Base-by-base conservation (phyloP, 78 protist genomes). In the Cyanophora paradoxa region DNA sequence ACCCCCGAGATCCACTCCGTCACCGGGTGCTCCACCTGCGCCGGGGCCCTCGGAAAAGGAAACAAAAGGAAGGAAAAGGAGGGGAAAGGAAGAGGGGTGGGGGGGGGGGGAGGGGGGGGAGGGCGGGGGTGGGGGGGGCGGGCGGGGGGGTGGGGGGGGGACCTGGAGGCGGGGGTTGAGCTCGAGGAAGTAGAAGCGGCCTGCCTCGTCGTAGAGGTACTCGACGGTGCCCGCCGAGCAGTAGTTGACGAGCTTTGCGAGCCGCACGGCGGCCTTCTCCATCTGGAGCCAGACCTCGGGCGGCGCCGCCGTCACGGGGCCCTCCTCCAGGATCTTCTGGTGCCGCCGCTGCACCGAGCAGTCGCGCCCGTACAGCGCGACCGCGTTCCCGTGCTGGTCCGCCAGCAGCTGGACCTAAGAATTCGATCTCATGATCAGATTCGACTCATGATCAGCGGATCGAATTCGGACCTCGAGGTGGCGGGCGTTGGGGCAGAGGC, bases 211-310 rank as follows among this genome's bases (percentile, higher is more conserved):
- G 78, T 78, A 92, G 34, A 93, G 82, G 73, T 85, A 93, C 83
- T 93, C 97, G 46, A 93, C 95, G 20, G 97, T 93, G 20, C 99
- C 99, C 7, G 96, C 98, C 37, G 95, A 90, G 30, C 39, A 80
- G 81, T 95, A 97, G 52, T 84, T 86, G 30, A 92, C 95, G 36
- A 92, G 92, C 61, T 83, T 59, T 52, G 96, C 93, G 2, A 94
- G 96, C 0, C 82, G 79, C n/a, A 88, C 86, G 8, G 99, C 97
- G 13, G 92, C 88, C 19, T 16, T 7, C 75, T 82, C 88, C 93
- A 92, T 88, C 62, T 70, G 81, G 26, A n/a, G n/a, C n/a, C n/a
- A n/a, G n/a, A n/a, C n/a, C n/a, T n/a, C n/a, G n/a, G n/a, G n/a
- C n/a, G n/a, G n/a, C n/a, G 83, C 87, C 1, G 54, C 46, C 40